phyloP scores from a whole-genome alignment of 2,329 filamentous ascomycete species.

The Bipolaris sorokiniana region DNA sequence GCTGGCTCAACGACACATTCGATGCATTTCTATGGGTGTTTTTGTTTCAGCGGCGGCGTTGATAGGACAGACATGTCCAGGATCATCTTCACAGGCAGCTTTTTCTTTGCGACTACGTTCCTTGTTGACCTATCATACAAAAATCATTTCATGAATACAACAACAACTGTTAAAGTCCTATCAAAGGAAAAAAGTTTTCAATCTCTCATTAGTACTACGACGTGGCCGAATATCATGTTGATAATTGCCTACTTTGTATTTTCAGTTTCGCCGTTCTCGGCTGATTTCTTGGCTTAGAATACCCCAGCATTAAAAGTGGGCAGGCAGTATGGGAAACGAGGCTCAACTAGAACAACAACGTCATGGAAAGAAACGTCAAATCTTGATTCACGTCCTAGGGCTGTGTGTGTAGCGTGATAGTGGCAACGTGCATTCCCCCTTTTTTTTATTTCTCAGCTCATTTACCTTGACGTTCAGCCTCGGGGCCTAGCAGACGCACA shows the following conservation, averaged over 20 bases:
- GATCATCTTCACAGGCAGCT: conserved; percentile 5
- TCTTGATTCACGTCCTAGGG: background rate
- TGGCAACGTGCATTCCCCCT: background rate
- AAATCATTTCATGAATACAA: conserved; percentile 7
- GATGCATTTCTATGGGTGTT: conserved; percentile 26
- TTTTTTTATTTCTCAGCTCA: background rate
- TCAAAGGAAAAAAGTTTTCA: background rate
- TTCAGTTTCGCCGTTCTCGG: background rate
- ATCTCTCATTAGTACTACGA: background rate
- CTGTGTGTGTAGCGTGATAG: background rate
- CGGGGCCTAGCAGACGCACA: background rate
- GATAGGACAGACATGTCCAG: conserved; percentile 10
- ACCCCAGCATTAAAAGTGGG: background rate
- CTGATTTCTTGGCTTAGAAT: background rate
- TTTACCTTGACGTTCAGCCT: background rate
- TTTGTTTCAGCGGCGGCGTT: conserved; percentile 14
- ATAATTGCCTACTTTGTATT: conserved; percentile 1
- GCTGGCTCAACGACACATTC: conserved; percentile 8
- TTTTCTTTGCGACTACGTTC: conserved; percentile 6
- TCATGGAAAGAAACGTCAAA: background rate
- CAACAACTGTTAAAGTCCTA: background rate
- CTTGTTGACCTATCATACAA: conserved; percentile 13
- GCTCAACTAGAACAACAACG: background rate
- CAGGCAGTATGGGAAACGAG: background rate
- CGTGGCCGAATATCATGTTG: background rate